Evolutionary conservation across 2,329 filamentous ascomycete species (phyloP).

Genomic region (Macrophomina pseudophaseolina): DNA sequence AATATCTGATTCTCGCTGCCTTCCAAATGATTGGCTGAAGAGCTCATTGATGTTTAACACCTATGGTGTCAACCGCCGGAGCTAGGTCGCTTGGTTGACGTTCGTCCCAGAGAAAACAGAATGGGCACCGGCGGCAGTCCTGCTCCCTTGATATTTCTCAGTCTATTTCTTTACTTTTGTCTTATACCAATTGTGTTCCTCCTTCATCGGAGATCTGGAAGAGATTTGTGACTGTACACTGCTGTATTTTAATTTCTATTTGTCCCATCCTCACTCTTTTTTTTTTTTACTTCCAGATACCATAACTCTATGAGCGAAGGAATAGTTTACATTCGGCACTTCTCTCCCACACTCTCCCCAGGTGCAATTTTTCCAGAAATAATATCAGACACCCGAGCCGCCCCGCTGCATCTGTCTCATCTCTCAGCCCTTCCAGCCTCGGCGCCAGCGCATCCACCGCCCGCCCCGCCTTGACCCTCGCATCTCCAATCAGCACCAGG

Average conservation of each 20-base stretch:
- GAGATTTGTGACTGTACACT: too few species aligned
- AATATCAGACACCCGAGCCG: not conserved
- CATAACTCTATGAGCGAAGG: not conserved
- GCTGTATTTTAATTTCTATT: not conserved
- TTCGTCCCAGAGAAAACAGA: too few species aligned
- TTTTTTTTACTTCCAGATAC: not conserved
- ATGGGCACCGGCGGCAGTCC: too few species aligned
- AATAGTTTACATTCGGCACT: not conserved
- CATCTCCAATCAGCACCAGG: not conserved
- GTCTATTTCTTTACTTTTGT: too few species aligned
- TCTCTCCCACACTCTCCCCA: not conserved
- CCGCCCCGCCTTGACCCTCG: not conserved
- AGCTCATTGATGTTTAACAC: too few species aligned
- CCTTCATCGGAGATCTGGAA: not conserved
- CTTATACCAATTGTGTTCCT: not conserved
- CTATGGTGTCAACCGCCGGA: too few species aligned
- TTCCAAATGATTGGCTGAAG: too few species aligned
- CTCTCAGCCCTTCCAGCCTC: not conserved
- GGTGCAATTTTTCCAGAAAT: not conserved
- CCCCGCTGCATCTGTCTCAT: not conserved
- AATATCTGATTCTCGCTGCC: too few species aligned
- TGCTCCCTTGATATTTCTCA: too few species aligned
- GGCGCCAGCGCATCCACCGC: not conserved
- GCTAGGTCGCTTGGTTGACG: too few species aligned
- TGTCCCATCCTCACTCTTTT: not conserved